Evolutionary conservation across 202 grass and related monocot genomes (phyloP).

Genomic region (Panicum virgatum): DNA sequence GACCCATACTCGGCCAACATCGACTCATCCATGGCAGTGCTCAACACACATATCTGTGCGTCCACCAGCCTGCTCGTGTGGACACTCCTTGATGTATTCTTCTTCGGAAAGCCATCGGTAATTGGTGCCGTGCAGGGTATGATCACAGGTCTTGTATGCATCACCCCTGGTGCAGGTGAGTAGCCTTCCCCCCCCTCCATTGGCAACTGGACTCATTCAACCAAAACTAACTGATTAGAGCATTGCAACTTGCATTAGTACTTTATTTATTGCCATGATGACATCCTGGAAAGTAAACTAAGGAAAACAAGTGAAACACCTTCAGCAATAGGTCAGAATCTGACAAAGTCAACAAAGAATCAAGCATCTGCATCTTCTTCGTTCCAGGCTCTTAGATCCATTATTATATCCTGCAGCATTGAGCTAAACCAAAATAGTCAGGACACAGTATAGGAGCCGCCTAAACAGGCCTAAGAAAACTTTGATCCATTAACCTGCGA

Average conservation of each 20-base stretch:
- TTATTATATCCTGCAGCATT: neutral
- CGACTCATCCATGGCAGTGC: constrained; percentile 73
- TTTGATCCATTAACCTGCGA: neutral
- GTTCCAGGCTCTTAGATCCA: neutral
- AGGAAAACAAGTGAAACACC: constrained; percentile 30
- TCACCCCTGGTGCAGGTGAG: constrained; percentile 78
- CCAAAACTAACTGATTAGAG: constrained; percentile 5
- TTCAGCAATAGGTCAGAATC: neutral
- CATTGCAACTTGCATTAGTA: constrained; percentile 27
- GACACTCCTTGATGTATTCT: constrained; percentile 78
- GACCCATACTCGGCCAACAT: constrained; percentile 75
- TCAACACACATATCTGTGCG: constrained; percentile 74
- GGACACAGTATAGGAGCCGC: neutral
- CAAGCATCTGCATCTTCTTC: constrained; percentile 6
- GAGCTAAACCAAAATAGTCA: neutral
- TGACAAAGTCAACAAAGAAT: constrained; percentile 30
- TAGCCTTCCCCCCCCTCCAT: neutral
- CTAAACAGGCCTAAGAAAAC: neutral
- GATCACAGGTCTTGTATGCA: constrained; percentile 89
- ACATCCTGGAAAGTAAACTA: constrained; percentile 6
- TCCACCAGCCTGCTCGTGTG: constrained; percentile 72
- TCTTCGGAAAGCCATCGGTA: constrained; percentile 74
- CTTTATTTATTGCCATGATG: neutral
- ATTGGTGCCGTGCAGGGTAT: constrained; percentile 79
- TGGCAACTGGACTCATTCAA: neutral